phyloP scores from a whole-genome alignment of 1,284 basidiomycete species.

The Cystobasidium sp. region DNA sequence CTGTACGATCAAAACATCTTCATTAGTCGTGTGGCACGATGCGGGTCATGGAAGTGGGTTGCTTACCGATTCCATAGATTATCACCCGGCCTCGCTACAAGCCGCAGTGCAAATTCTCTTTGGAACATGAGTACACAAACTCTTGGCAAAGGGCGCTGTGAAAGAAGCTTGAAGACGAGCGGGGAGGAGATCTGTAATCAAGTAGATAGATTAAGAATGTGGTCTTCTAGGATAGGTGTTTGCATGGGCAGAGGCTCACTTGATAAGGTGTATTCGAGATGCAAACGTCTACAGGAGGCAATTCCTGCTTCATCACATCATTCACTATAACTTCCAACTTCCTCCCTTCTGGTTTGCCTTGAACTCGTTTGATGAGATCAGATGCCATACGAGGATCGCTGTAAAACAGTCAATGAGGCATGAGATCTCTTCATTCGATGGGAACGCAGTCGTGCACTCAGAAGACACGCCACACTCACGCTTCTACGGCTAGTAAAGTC shows the following conservation, averaged over 20 bases:
- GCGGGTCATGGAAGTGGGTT: background rate
- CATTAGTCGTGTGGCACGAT: background rate
- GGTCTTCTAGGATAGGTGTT: background rate
- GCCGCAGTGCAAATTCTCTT: slow-evolving; percentile 91
- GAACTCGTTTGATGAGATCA: slow-evolving; percentile 93
- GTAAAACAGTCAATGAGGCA: slow-evolving; percentile 35
- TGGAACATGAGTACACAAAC: slow-evolving; percentile 99
- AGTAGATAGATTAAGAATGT: background rate
- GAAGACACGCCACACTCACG: slow-evolving; percentile 10
- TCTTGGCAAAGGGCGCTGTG: slow-evolving; percentile 91
- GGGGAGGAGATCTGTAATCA: slow-evolving; percentile 83
- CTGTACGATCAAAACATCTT: slow-evolving; percentile 55
- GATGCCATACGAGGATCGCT: slow-evolving; percentile 99
- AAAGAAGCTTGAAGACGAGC: slow-evolving; percentile 93
- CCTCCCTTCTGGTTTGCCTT: slow-evolving; percentile 94
- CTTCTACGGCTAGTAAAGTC: slow-evolving; percentile 85
- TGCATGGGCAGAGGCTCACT: slow-evolving; percentile 55
- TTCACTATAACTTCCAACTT: slow-evolving; percentile 94
- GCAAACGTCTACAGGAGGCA: slow-evolving; percentile 98
- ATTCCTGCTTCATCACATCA: slow-evolving; percentile 94
- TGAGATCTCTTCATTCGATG: background rate
- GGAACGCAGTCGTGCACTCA: background rate
- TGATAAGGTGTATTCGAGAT: slow-evolving; percentile 99
- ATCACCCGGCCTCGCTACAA: slow-evolving; percentile 83
- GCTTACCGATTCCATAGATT: slow-evolving; percentile 76